Evolutionary conservation across 2,329 filamentous ascomycete species (phyloP), one percentile per base, ranked within the genome.

Genomic region (Fusarium sp.): DNA sequence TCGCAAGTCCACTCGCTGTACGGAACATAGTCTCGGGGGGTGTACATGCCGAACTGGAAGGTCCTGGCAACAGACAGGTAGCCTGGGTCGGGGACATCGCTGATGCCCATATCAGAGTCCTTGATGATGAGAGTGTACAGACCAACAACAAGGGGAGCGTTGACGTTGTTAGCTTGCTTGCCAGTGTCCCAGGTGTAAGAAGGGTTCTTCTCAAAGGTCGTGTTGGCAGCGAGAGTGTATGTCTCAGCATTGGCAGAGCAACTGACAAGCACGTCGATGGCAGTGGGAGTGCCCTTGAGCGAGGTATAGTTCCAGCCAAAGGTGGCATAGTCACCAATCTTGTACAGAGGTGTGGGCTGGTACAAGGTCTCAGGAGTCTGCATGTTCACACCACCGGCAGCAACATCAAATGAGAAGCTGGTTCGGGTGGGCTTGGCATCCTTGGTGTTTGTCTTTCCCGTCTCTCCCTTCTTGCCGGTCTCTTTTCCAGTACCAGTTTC

Each of bases 241-340:
- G 89, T 87, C 69, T 85, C 83, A 22, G 84, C 80, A 51, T 85
- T 87, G 9, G 80, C 80, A 44, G 86, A 87, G 83, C 88, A 90
- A 72, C 87, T 89, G 36, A 90, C 84, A 66, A 91, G 80, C 16
- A 92, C 83, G 72, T 92, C 89, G 66, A 92, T 78, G 44, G 89
- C 90, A 4, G 88, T 90, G 2, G 91, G 91, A 1, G 84, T 87
- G 29, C 83, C 89, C 64, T 85, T 83, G 33, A 92, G 80, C 51
- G 87, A 87, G 5, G 91, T 92, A 83, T 92, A 92, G 82, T 92
- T 92, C 90, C 90, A 92, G 55, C 82, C 86, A 81, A 88, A 90
- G 16, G 89, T 92, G 49, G 91, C 83, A 51, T 84, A 84, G 77
- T 91, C 86, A 69, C 88, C 87, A 69, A 92, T 89, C 77, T 89